Conservation (phyloP, 2,329 filamentous ascomycete genomes). For the Nemania sp. region DNA sequence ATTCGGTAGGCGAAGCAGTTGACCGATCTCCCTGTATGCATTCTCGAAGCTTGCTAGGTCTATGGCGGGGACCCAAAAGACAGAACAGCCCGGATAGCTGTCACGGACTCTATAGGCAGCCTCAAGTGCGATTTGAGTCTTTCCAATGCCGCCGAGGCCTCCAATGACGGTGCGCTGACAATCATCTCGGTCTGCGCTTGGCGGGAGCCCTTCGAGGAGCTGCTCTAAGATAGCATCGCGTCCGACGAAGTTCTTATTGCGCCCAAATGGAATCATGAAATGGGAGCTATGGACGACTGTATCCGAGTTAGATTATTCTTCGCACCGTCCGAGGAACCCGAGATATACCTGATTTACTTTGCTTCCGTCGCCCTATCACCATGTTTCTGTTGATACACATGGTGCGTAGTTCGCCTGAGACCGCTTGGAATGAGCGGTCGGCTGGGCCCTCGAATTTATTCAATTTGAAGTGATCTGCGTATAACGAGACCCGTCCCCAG, state of each 20-base stretch:
- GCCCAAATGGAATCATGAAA: not conserved
- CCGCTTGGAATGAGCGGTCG: conserved; percentile 4
- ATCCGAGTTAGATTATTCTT: conserved; percentile 2
- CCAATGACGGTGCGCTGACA: not conserved
- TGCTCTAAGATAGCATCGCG: not conserved
- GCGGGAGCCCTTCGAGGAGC: not conserved
- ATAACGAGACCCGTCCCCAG: not conserved
- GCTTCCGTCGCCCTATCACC: conserved; percentile 8
- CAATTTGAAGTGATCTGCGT: conserved; percentile 13
- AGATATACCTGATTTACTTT: not conserved
- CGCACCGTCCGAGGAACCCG: not conserved
- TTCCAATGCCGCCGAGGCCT: not conserved
- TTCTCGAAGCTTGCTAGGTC: conserved; percentile 14
- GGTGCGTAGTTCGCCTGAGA: conserved; percentile 1
- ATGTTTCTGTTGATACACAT: conserved; percentile 3
- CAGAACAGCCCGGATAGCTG: not conserved
- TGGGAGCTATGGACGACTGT: not conserved
- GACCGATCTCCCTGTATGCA: conserved; percentile 35
- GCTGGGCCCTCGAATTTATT: conserved; percentile 11
- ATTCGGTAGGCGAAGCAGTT: not conserved
- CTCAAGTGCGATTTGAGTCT: conserved; percentile 2
- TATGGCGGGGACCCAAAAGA: conserved; percentile 11
- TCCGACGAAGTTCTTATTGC: not conserved
- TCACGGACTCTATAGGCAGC: not conserved
- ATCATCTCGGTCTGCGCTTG: not conserved